Base-by-base conservation (phyloP, 2,329 filamentous ascomycete genomes). In the Xylariaceae sp. region DNA sequence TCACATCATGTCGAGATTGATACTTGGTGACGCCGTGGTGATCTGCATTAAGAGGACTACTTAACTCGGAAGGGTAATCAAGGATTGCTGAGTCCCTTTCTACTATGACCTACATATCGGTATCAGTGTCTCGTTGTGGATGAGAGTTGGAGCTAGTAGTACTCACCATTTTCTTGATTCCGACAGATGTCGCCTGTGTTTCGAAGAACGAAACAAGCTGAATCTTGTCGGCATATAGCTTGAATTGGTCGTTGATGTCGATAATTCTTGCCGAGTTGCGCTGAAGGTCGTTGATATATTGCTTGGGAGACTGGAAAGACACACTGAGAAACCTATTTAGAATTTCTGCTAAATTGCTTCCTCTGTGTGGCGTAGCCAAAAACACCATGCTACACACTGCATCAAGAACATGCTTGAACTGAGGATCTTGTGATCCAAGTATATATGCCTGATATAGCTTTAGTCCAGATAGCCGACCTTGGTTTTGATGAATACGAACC, bases 391-490 rank as follows among this genome's bases (percentile, higher is more conserved):
- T 29, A 14, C 25, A 29, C 8, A 29, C 25, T 8, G 25, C 14
- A 8, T 29, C 21, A 11, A 39, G 6, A 16, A 39, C 22, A 19
- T 19, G 6, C 10, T 23, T 8, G 21, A 6, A 39, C 16, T 39
- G n/a, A 10, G 37, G 37, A 39, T 39, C 37, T 19, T 22, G 16
- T 8, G 10, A 22, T 10, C 37, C 37, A 19, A 39, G 37, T 19
- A 39, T 39, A 20, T 39, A 39, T 16, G 37, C 37, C 37, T 39
- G 21, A 11, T 16, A 39, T 14, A 10, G n/a, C n/a, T n/a, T 19
- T 19, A 39, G 11, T 20, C 22, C 16, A 39, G n/a, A n/a, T 61
- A 60, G 4, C 58, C 59, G 34, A 54, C 59, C 0, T 57, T 55
- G 4, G 58, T 27, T 21, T 14, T 8, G 25, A 29, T 29, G 14